phyloP scores from a whole-genome alignment of 2,329 filamentous ascomycete species.

The Phaeophleospora eucalypticola region DNA sequence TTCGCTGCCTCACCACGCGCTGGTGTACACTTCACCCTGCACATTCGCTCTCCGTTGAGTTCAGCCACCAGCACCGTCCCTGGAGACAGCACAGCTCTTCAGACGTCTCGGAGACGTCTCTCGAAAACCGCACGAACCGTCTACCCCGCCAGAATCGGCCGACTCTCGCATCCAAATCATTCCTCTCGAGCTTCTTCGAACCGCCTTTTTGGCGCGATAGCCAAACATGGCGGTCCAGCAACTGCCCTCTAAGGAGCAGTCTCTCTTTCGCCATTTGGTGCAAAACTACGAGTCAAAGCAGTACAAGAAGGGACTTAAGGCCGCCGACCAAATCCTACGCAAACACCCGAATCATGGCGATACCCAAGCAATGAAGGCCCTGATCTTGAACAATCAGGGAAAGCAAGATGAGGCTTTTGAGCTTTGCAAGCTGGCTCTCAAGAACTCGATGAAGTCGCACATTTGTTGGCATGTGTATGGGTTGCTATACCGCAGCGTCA shows the following conservation, averaged over 20 bases:
- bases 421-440: slow-evolving; percentile 85
- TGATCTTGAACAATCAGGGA: slow-evolving; percentile 89
- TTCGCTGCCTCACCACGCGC: no score
- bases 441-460: slow-evolving; percentile 97
- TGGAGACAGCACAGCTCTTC: no score
- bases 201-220: neutral
- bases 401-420: slow-evolving; percentile 92
- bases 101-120: neutral
- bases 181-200: neutral
- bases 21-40: no score
- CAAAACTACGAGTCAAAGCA: slow-evolving; percentile 98
- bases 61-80: no score
- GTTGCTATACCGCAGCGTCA: slow-evolving; percentile 82
- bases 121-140: neutral
- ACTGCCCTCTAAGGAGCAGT: slow-evolving; percentile 79
- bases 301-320: slow-evolving; percentile 84
- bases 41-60: no score
- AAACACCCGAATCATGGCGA: slow-evolving; percentile 96
- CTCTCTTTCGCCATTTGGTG: slow-evolving; percentile 91
- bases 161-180: neutral
- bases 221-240: neutral
- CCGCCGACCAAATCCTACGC: slow-evolving; percentile 91
- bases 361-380: slow-evolving; percentile 96
- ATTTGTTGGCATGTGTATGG: slow-evolving; percentile 99
- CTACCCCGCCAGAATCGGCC: neutral